Evolutionary conservation across 345 rosid species (phyloP).

Genomic region (Sisymbrium altissimum): DNA sequence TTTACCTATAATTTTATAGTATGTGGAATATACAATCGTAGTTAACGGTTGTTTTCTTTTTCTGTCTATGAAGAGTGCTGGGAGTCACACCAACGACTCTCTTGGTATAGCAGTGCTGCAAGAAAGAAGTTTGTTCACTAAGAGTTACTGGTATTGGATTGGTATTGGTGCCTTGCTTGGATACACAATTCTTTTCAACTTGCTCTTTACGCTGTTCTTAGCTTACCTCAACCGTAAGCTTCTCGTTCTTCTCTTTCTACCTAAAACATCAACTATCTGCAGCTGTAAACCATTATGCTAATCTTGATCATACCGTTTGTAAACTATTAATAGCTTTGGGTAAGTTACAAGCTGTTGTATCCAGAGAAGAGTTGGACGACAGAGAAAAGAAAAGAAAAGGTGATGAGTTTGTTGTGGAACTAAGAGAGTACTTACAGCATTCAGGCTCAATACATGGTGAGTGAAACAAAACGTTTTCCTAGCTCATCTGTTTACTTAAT

Average conservation of each 20-base stretch:
- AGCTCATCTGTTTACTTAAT: slow-evolving; percentile 11
- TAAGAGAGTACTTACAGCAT: slow-evolving; percentile 79
- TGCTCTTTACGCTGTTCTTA: slow-evolving; percentile 74
- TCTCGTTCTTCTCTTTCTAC: slow-evolving; percentile 19
- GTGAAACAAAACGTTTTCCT: slow-evolving; percentile 15
- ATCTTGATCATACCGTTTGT: slow-evolving; percentile 12
- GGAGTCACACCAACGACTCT: slow-evolving; percentile 41
- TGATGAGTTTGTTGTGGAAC: slow-evolving; percentile 61
- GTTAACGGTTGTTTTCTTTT: slow-evolving; percentile 21
- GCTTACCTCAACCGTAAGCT: slow-evolving; percentile 78
- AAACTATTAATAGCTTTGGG: slow-evolving; percentile 56
- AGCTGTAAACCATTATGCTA: background rate
- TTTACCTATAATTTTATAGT: background rate
- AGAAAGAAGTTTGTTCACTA: slow-evolving; percentile 73
- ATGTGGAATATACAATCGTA: slow-evolving; percentile 1
- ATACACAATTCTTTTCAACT: slow-evolving; percentile 69
- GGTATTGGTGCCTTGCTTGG: slow-evolving; percentile 93
- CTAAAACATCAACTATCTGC: background rate
- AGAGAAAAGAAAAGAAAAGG: slow-evolving; percentile 83
- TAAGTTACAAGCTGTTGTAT: slow-evolving; percentile 79
- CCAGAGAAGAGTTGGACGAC: slow-evolving; percentile 84
- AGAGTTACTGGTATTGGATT: slow-evolving; percentile 97
- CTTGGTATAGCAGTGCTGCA: slow-evolving; percentile 65
- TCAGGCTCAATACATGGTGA: slow-evolving; percentile 71
- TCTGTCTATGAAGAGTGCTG: slow-evolving; percentile 46